phyloP scores from a whole-genome alignment of 2,329 filamentous ascomycete species.

The Aureobasidium sp. region DNA sequence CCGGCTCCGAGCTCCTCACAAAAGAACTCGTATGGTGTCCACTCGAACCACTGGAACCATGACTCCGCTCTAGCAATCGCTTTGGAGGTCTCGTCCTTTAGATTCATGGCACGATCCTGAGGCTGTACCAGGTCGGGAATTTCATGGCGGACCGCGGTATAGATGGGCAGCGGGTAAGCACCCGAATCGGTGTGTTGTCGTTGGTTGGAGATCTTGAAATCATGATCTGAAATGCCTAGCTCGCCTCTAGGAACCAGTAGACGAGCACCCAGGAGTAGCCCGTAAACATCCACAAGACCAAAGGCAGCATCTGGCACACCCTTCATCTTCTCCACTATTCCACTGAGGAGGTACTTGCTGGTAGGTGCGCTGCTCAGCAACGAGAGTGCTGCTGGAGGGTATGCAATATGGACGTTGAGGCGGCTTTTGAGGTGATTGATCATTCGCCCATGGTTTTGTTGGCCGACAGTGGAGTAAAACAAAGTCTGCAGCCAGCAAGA shows the following conservation, averaged over 20 bases:
- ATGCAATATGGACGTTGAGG: constrained; percentile 81
- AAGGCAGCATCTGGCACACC: constrained; percentile 73
- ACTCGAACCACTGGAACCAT: constrained; percentile 98
- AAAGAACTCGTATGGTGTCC: constrained; percentile 90
- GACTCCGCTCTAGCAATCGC: constrained; percentile 48
- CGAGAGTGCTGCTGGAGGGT: constrained; percentile 73
- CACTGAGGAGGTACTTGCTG: constrained; percentile 81
- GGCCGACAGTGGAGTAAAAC: constrained; percentile 71
- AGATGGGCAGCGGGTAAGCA: constrained; percentile 81
- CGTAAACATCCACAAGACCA: constrained; percentile 89
- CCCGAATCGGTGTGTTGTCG: constrained; percentile 66
- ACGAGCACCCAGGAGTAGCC: constrained; percentile 72
- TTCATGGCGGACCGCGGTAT: constrained; percentile 90
- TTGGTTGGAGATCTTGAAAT: constrained; percentile 90
- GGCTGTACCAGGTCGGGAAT: constrained; percentile 58
- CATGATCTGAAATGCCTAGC: constrained; percentile 61
- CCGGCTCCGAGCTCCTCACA: constrained; percentile 87
- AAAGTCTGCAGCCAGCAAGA: constrained; percentile 92
- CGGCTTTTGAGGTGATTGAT: constrained; percentile 81
- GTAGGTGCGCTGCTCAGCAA: constrained; percentile 82
- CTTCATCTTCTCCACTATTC: constrained; percentile 83
- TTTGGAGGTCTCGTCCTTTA: constrained; percentile 29
- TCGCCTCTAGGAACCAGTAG: constrained; percentile 82
- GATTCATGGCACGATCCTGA: constrained; percentile 23
- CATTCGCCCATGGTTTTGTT: constrained; percentile 57